phyloP scores from a whole-genome alignment of 169 alveolate species.

The Plasmodium yoelii region DNA sequence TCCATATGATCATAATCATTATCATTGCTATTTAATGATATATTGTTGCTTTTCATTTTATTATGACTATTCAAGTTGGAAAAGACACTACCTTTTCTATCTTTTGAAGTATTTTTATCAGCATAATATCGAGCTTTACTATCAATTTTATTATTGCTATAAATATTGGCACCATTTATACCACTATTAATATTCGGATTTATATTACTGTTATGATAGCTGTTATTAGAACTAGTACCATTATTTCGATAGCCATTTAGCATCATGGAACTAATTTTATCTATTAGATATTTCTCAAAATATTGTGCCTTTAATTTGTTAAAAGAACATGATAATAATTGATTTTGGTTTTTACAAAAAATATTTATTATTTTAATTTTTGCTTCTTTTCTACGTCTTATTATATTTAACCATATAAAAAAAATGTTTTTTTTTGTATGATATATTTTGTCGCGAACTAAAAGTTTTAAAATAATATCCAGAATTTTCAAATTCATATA shows the following conservation, averaged over 20 bases:
- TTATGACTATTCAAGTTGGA: conserved; percentile 10
- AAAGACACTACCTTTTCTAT: conserved; percentile 13
- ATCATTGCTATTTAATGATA: conserved; percentile 12
- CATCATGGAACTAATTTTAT: conserved; percentile 23
- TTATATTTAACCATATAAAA: conserved; percentile 30
- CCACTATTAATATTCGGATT: no score
- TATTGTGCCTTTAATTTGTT: conserved; percentile 43
- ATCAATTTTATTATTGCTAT: neutral
- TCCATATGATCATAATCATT: conserved; percentile 5
- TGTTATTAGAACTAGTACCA: conserved; percentile 9
- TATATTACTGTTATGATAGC: conserved; percentile 5
- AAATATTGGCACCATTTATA: neutral
- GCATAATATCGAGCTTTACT: neutral
- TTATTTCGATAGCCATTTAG: neutral
- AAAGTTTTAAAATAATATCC: conserved; percentile 35
- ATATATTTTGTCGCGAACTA: conserved; percentile 30
- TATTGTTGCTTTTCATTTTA: conserved; percentile 23
- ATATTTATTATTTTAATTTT: conserved; percentile 17
- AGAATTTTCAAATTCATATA: conserved; percentile 27
- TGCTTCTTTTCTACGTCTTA: conserved; percentile 35
- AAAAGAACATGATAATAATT: conserved; percentile 37
- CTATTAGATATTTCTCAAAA: conserved; percentile 27
- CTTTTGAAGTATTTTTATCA: neutral
- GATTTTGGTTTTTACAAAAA: conserved; percentile 29
- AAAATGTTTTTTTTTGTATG: conserved; percentile 31